phyloP scores from a whole-genome alignment of 305 asterid genomes.

The Solanum hybrid region DNA sequence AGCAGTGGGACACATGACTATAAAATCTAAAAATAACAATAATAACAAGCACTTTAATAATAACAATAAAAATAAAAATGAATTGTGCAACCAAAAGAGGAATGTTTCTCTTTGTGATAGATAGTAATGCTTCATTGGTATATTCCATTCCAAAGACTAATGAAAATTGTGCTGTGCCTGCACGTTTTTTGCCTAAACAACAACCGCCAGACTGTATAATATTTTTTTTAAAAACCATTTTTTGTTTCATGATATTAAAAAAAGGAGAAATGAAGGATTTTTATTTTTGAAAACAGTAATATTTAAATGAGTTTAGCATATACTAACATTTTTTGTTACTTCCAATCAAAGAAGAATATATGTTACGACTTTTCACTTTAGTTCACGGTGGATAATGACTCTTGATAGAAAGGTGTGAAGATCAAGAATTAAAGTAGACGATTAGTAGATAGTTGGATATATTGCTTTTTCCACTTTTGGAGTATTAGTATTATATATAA shows the following conservation, averaged over 20 bases:
- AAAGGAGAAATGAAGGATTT: background rate
- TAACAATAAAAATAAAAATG: background rate
- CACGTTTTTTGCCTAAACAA: slow-evolving; percentile 4
- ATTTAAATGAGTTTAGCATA: background rate
- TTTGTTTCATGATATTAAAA: background rate
- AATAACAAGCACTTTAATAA: background rate
- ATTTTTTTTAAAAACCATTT: background rate
- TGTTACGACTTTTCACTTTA: background rate
- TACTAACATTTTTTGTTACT: background rate
- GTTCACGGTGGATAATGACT: background rate
- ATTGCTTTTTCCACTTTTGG: background rate
- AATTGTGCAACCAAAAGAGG: background rate
- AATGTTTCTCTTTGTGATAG: background rate
- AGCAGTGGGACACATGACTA: background rate
- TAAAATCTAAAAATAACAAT: background rate
- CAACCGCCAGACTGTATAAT: background rate
- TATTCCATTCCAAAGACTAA: background rate
- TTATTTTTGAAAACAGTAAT: background rate
- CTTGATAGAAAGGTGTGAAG: background rate
- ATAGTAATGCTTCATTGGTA: background rate
- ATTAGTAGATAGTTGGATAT: background rate
- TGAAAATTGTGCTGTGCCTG: slow-evolving; percentile 3
- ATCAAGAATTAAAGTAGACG: background rate
- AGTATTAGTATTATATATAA: background rate
- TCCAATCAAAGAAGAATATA: background rate